A percentile compares a stretch with the other conserved stretches of the same genome.
Conservation (phyloP, 805 yeast species). For the Metschnikowia borealis region DNA sequence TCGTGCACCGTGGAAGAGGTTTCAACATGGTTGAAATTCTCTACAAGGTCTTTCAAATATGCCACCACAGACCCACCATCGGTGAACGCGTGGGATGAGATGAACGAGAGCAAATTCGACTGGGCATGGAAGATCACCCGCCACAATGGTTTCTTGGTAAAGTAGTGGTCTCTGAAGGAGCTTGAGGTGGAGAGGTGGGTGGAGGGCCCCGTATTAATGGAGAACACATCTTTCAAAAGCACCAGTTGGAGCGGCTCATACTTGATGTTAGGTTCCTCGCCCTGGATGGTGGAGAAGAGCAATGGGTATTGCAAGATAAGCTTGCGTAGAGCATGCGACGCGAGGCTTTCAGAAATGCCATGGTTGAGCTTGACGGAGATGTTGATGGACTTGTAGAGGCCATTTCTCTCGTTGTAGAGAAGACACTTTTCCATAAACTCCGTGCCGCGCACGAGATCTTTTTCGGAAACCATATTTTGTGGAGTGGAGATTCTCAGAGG, state of each 20-base stretch:
- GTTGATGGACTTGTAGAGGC: slow-evolving; percentile 8
- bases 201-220: background rate
- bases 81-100: slow-evolving; percentile 8
- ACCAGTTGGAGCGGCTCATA: slow-evolving; percentile 8
- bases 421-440: slow-evolving; percentile 7
- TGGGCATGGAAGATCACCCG: slow-evolving; percentile 5
- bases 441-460: slow-evolving; percentile 7
- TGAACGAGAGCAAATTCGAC: slow-evolving; percentile 10
- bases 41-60: slow-evolving; percentile 9
- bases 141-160: slow-evolving; percentile 5
- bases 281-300: slow-evolving; percentile 6
- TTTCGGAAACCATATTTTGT: background rate
- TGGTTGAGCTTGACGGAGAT: slow-evolving; percentile 7
- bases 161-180: slow-evolving; percentile 4
- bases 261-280: slow-evolving; percentile 6
- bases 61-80: slow-evolving; percentile 11
- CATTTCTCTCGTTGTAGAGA: slow-evolving; percentile 7
- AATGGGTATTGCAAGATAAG: slow-evolving; percentile 11
- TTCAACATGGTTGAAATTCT: slow-evolving; percentile 3
- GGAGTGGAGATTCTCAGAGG: too few relatives aligned
- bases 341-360: slow-evolving; percentile 3
- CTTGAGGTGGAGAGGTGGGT: background rate
- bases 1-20: background rate
- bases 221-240: slow-evolving; percentile 7
- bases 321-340: slow-evolving; percentile 6